Evolutionary conservation across 306 rosid genomes (phyloP).

Genomic region (peach (Prunus persica)): DNA sequence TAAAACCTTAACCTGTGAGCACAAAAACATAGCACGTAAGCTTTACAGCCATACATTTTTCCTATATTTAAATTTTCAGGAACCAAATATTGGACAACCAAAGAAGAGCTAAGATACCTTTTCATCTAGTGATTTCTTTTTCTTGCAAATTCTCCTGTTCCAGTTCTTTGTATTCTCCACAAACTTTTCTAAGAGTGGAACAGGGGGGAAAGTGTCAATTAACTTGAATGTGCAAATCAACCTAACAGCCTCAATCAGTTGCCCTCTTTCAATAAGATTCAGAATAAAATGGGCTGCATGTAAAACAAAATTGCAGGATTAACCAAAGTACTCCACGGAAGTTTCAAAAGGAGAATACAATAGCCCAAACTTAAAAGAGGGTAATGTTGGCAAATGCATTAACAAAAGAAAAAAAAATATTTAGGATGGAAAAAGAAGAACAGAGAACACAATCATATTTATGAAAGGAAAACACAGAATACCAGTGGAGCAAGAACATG

Average conservation of each 20-base stretch:
- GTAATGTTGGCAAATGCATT: background rate
- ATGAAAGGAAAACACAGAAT: background rate
- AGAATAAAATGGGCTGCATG: constrained; percentile 37
- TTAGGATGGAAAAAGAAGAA: background rate
- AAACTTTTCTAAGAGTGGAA: constrained; percentile 25
- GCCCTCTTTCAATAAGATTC: constrained; percentile 37
- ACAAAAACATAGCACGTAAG: background rate
- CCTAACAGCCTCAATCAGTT: constrained; percentile 47
- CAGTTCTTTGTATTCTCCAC: constrained; percentile 9
- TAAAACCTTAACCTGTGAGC: constrained; percentile 35
- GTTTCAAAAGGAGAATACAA: background rate
- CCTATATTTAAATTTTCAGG: background rate
- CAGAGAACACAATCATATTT: background rate
- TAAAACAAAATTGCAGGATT: constrained; percentile 2
- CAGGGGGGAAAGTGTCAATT: constrained; percentile 38
- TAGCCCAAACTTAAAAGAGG: background rate
- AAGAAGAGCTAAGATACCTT: constrained; percentile 27
- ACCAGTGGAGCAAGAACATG: background rate
- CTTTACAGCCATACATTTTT: background rate
- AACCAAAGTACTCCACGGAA: background rate
- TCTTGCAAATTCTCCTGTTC: background rate
- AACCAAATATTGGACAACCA: background rate
- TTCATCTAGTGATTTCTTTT: constrained; percentile 4
- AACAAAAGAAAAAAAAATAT: background rate
- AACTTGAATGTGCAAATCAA: constrained; percentile 48